Evolutionary conservation across 2,329 filamentous ascomycete species (phyloP), one percentile per base, ranked within the genome.

Genomic region (Aspergillus oerlinghausenensis): DNA sequence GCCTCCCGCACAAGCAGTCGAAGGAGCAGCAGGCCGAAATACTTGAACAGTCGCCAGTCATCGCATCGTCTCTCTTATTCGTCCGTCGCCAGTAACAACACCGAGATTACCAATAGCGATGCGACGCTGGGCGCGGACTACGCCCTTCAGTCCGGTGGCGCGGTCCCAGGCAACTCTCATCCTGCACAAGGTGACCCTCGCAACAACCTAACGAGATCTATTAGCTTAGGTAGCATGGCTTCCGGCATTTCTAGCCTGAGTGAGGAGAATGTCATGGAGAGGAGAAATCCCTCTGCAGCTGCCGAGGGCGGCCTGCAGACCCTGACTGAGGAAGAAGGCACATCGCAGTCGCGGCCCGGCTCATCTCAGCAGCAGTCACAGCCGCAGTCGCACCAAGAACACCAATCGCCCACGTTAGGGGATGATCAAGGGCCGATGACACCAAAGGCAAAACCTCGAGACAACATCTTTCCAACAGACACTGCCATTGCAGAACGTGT

Each of bases 401-500:
- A 53, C 38, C 49, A 17, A 26, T 75, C 63, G 35, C 60, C 60
- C 10, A 65, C 73, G 55, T 65, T 71, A 50, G 72, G 80, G 45
- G 75, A 76, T 68, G 21, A 43, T n/a, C 49, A 79, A 1, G 77
- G 75, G 2, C 82, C 90, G 6, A 83, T 82, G 61, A 97, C 92
- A 2, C 93, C 93, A 1, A 87, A 83, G 71, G 78, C 86, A 57
- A 79, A 80, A 67, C 77, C 82, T 62, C 74, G 73, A 65, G 77
- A 82, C 51, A 74, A 84, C 43, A 78, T 82, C 21, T 84, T 87
- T 6, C 90, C 90, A 2, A 94, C 91, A 1, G 92, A 97, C 69
- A 97, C 92, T 2, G 87, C 92, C 51, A 89, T 97, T 66, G 87
- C 92, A 47, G 88, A 91, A 56, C 92, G 94, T 69, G 88, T 97